Conservation (phyloP, 345 rosid genomes). For the thale cress (Arabidopsis thaliana) region TAIR10.1 NC_003071.7:16833001-16833500, state of each 20-base stretch:
- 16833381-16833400: constrained; percentile 58
- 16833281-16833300: not conserved
- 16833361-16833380: constrained; percentile 58
- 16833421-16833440: constrained; percentile 39
- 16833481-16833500: not conserved
- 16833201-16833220: constrained; percentile 58
- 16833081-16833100: constrained; percentile 40
- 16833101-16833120: constrained; percentile 45
- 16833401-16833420: constrained; percentile 36
- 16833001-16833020: constrained; percentile 86
- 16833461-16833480: constrained; percentile 1
- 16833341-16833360: constrained; percentile 48
- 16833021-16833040: constrained; percentile 54
- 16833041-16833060: constrained; percentile 37
- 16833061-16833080: constrained; percentile 36
- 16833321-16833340: constrained; percentile 34
- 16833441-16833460: no score
- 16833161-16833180: constrained; percentile 47
- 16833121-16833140: constrained; percentile 41
- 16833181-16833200: constrained; percentile 47
- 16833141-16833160: constrained; percentile 46
- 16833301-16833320: not conserved
- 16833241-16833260: not conserved
- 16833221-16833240: not conserved
- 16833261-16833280: constrained; percentile 22